phyloP scores from a whole-genome alignment of 2,329 filamentous ascomycete genomes.

The Aotearoamyces nothofagi region DNA sequence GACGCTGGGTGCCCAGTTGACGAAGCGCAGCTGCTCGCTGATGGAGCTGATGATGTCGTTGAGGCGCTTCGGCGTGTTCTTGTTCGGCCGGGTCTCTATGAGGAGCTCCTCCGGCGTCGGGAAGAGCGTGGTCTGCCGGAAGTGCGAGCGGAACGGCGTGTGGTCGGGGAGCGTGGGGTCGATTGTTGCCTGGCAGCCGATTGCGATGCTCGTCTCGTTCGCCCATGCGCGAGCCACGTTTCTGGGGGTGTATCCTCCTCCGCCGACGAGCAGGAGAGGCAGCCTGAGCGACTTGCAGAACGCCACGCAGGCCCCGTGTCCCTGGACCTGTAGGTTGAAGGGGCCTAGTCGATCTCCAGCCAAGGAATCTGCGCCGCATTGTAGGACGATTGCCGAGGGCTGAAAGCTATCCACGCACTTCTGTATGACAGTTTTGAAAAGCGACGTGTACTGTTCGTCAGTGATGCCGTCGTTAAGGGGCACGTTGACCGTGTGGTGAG shows the following conservation, averaged over 20 bases:
- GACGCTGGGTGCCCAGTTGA: conserved; percentile 73
- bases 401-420: conserved; percentile 68
- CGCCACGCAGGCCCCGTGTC: conserved; percentile 80
- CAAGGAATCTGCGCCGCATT: conserved; percentile 90
- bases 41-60: conserved; percentile 64
- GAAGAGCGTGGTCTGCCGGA: conserved; percentile 71
- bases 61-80: conserved; percentile 64
- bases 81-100: conserved; percentile 53
- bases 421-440: conserved; percentile 73
- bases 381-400: conserved; percentile 83
- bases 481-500: conserved; percentile 82
- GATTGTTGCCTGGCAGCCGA: conserved; percentile 57
- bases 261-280: conserved; percentile 81
- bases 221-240: conserved; percentile 97
- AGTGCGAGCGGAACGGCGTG: conserved; percentile 76
- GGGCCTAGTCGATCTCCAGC: conserved; percentile 86
- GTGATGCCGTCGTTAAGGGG: conserved; percentile 84
- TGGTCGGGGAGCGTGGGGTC: conserved; percentile 60
- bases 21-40: conserved; percentile 73
- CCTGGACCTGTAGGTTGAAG: conserved; percentile 93
- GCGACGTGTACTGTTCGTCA: conserved; percentile 71
- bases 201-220: conserved; percentile 85
- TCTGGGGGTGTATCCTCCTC: conserved; percentile 88
- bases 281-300: conserved; percentile 71
- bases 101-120: conserved; percentile 65